phyloP scores from a whole-genome alignment of 495 filamentous ascomycete species.

The Aspergillus asperescens region DNA sequence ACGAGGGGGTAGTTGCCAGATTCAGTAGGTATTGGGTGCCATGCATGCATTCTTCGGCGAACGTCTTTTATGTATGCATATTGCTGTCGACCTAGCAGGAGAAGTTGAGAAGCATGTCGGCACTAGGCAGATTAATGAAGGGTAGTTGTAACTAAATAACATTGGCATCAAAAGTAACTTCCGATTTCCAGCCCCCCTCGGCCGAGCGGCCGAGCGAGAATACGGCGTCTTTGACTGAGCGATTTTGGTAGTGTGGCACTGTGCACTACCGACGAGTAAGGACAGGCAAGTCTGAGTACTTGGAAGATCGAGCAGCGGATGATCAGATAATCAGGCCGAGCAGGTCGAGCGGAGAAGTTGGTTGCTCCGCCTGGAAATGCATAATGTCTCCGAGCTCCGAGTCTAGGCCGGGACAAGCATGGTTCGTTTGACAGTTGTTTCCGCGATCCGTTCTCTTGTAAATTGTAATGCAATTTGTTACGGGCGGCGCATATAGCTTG shows the following conservation, averaged over 20 bases:
- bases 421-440: constrained; percentile 5
- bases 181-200: no score
- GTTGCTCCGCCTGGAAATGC: constrained; percentile 13
- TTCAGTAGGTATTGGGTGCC: not conserved
- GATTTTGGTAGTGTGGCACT: no score
- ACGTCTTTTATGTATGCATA: not conserved
- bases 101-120: no score
- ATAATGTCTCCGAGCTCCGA: constrained; percentile 23
- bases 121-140: no score
- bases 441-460: constrained; percentile 13
- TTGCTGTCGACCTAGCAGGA: no score
- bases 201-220: no score
- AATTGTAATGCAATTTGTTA: not conserved
- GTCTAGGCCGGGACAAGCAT: constrained; percentile 9
- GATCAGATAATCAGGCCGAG: constrained; percentile 11
- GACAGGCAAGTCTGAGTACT: no score
- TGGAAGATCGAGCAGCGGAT: not conserved
- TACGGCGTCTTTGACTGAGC: no score
- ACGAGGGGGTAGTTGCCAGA: constrained; percentile 2
- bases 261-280: no score
- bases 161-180: no score
- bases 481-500: no score
- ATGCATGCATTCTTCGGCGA: not conserved
- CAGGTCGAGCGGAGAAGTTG: constrained; percentile 7
- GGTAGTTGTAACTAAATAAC: no score